These are phyloP conservation scores for Bonnemaisonia californica DNA, from an alignment of 31 red algal species.

Conservation along the genomic window DNA sequence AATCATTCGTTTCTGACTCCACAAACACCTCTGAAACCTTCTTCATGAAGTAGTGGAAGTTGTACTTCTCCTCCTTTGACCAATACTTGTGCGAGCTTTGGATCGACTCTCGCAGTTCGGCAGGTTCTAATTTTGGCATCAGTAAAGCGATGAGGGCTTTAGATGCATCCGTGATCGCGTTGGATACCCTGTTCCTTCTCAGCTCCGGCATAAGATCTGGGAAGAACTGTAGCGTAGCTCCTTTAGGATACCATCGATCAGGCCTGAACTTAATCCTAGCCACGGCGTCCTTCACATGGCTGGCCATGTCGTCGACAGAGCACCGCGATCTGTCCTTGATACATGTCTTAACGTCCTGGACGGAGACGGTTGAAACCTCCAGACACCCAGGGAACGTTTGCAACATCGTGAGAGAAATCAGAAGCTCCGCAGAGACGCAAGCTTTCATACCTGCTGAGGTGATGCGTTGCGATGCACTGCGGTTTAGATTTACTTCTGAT, in stretches of 20 bases:
- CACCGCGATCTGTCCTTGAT: neutral
- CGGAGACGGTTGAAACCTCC: neutral
- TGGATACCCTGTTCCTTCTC: neutral
- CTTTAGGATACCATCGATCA: neutral
- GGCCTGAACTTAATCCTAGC: neutral
- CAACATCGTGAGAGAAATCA: neutral
- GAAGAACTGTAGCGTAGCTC: neutral
- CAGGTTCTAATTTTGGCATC: neutral
- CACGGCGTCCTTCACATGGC: neutral
- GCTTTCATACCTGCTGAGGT: neutral
- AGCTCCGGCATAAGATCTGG: neutral
- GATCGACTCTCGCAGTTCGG: neutral
- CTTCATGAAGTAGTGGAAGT: neutral
- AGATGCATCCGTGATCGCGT: neutral
- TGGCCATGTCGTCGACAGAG: neutral
- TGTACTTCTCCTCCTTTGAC: neutral
- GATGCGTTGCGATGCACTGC: neutral
- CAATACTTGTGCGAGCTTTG: neutral
- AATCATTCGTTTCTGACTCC: neutral
- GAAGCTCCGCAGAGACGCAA: neutral
- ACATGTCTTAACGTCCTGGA: neutral
- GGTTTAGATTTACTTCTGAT: neutral
- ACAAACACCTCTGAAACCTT: neutral
- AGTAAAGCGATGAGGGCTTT: neutral
- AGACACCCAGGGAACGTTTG: neutral